These are phyloP conservation scores for Orychophragmus violaceus DNA, from an alignment of 345 rosid species.

Conservation along the genomic window DNA sequence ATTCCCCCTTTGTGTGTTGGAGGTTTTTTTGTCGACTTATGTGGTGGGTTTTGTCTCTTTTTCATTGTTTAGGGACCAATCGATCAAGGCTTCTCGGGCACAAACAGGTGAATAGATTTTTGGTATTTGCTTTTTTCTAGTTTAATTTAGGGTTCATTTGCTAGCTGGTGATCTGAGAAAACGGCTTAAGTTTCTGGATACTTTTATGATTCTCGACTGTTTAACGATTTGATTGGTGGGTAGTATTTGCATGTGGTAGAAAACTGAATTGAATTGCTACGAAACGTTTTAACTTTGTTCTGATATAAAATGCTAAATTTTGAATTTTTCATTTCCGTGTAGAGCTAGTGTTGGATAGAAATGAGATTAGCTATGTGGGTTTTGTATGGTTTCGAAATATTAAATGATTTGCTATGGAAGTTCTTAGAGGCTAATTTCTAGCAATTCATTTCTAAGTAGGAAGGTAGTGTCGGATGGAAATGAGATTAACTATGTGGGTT, in stretches of 20 bases:
- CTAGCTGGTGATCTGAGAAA: too few relatives aligned
- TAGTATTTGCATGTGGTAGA: slow-evolving; percentile 4
- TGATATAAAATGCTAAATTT: too few relatives aligned
- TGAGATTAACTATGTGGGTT: too few relatives aligned
- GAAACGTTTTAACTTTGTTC: not conserved
- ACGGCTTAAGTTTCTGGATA: not conserved
- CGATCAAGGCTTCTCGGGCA: slow-evolving; percentile 18
- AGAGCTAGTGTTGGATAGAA: not conserved
- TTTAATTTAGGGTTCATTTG: slow-evolving; percentile 20
- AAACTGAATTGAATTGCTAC: not conserved
- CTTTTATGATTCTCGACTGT: not conserved
- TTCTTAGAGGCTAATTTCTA: not conserved
- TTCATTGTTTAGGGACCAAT: slow-evolving; percentile 21
- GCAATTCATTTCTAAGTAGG: too few relatives aligned
- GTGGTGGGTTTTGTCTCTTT: not conserved
- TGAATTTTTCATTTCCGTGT: not conserved
- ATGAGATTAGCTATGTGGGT: slow-evolving; percentile 4
- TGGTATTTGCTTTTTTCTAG: not conserved
- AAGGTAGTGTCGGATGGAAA: too few relatives aligned
- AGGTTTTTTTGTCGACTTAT: slow-evolving; percentile 14
- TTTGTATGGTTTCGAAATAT: not conserved
- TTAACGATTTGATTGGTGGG: slow-evolving; percentile 1
- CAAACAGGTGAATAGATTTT: slow-evolving; percentile 21
- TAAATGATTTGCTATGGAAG: not conserved
- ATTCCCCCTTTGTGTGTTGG: not conserved